These are phyloP conservation scores for Thraustochytrium sp. DNA, from an alignment of 352 stramenopile genomes.

Conservation along the genomic window DNA sequence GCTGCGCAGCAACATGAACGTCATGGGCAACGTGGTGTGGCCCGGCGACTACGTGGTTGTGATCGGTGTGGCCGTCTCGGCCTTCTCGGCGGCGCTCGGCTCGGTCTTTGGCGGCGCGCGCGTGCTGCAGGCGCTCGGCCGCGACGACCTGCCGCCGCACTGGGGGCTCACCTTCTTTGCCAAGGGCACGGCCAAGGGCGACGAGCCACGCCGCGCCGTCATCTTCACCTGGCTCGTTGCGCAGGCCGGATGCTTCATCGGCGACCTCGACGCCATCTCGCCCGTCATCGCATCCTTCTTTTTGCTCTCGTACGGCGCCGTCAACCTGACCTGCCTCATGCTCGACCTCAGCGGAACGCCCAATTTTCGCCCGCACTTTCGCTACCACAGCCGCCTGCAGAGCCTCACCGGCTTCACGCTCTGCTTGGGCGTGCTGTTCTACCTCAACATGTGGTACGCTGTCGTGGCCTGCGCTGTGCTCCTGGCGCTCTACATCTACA, in stretches of 20 bases:
- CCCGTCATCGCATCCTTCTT: constrained; percentile 74
- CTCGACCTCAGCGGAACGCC: constrained; percentile 67
- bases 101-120: constrained; percentile 64
- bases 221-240: constrained; percentile 63
- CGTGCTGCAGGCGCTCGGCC: constrained; percentile 63
- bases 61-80: constrained; percentile 61
- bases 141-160: constrained; percentile 62
- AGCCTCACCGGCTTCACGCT: constrained; percentile 59
- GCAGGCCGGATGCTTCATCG: constrained; percentile 65
- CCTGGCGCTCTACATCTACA: constrained; percentile 61
- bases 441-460: constrained; percentile 46
- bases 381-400: constrained; percentile 63
- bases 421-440: constrained; percentile 66
- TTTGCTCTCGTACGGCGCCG: constrained; percentile 63
- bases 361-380: constrained; percentile 69
- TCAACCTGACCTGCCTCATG: constrained; percentile 68
- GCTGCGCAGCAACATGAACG: constrained; percentile 64
- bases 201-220: constrained; percentile 65
- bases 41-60: constrained; percentile 60
- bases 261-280: constrained; percentile 62
- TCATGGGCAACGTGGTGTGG: constrained; percentile 64
- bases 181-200: constrained; percentile 55
- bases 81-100: constrained; percentile 64
- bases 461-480: constrained; percentile 60
- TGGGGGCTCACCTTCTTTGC: constrained; percentile 55